These are phyloP conservation scores for Acacia confusa DNA, from an alignment of 306 rosid genomes.

Conservation along the genomic window DNA sequence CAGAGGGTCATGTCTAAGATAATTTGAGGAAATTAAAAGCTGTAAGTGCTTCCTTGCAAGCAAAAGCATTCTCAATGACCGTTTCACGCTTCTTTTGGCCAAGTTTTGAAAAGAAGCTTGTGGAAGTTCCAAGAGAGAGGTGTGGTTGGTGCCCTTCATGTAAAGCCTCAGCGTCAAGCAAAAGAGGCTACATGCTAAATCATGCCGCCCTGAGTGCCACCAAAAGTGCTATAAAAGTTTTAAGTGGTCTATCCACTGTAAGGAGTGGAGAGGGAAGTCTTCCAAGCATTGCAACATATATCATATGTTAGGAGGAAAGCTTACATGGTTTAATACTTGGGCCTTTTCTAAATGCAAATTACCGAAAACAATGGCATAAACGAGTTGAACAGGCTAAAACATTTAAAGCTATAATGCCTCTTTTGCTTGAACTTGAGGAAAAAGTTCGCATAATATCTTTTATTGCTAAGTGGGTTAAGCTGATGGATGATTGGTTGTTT, in stretches of 20 bases:
- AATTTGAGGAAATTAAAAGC: conserved; percentile 59
- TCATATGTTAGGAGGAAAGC: conserved; percentile 77
- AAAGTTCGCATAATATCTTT: conserved; percentile 66
- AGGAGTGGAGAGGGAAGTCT: conserved; percentile 79
- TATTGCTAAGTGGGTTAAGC: conserved; percentile 79
- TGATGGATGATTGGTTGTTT: conserved; percentile 73
- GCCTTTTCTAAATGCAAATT: conserved; percentile 64
- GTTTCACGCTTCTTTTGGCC: conserved; percentile 99
- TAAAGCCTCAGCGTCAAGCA: conserved; percentile 74
- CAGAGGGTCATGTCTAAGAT: conserved; percentile 57
- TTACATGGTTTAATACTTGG: conserved; percentile 78
- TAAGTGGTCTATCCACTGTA: conserved; percentile 58
- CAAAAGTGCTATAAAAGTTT: conserved; percentile 77
- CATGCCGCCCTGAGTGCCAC: conserved; percentile 87
- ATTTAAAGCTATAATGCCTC: conserved; percentile 55
- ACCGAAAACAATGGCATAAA: conserved; percentile 68
- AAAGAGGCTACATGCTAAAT: conserved; percentile 96
- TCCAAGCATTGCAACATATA: conserved; percentile 76
- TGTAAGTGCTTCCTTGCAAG: conserved; percentile 62
- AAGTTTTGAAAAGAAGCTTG: conserved; percentile 80
- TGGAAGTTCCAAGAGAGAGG: conserved; percentile 98
- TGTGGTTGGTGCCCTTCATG: conserved; percentile 99
- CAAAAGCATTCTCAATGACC: conserved; percentile 77
- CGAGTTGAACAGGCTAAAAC: conserved; percentile 68
- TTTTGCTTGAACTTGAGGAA: conserved; percentile 80